phyloP scores from a whole-genome alignment of 139 green algal genomes.

The Chlorella sp. region DNA sequence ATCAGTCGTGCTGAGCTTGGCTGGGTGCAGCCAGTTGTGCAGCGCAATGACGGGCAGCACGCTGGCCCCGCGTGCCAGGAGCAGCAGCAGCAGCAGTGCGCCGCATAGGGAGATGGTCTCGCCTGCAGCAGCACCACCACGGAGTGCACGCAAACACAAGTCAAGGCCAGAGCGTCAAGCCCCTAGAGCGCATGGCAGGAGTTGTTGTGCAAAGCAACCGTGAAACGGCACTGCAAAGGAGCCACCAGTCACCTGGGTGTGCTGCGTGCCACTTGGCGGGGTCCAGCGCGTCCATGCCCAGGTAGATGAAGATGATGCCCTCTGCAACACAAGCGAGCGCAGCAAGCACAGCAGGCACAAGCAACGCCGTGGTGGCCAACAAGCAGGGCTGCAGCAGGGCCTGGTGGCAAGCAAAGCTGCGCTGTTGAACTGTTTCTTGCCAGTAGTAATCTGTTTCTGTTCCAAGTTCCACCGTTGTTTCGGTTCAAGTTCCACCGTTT shows the following conservation, averaged over 20 bases:
- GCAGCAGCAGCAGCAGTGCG: constrained; percentile 50
- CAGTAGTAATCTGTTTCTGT: no score
- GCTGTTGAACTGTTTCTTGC: no score
- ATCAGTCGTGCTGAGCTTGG: constrained; percentile 44
- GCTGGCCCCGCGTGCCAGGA: constrained; percentile 47
- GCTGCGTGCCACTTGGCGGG: constrained; percentile 58
- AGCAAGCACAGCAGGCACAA: no score
- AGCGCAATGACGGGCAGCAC: constrained; percentile 37
- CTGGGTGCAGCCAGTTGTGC: constrained; percentile 20
- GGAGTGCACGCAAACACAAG: background rate
- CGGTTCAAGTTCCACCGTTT: no score
- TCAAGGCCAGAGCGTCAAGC: no score
- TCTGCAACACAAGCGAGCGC: constrained; percentile 67
- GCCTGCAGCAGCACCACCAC: constrained; percentile 6
- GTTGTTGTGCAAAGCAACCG: no score
- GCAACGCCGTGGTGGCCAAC: no score
- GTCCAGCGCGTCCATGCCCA: constrained; percentile 76
- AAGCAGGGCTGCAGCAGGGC: no score
- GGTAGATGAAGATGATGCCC: constrained; percentile 78
- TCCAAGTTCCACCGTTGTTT: no score
- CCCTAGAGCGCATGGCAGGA: no score
- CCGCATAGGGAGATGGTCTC: constrained; percentile 41
- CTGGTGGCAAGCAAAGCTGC: no score
- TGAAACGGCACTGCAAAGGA: no score
- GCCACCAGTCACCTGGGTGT: constrained; percentile 25